A percentile compares a stretch with the other conserved stretches of the same genome.
Evolutionary conservation across 345 rosid species (phyloP).

Genomic region (Geranium rotundifolium): DNA sequence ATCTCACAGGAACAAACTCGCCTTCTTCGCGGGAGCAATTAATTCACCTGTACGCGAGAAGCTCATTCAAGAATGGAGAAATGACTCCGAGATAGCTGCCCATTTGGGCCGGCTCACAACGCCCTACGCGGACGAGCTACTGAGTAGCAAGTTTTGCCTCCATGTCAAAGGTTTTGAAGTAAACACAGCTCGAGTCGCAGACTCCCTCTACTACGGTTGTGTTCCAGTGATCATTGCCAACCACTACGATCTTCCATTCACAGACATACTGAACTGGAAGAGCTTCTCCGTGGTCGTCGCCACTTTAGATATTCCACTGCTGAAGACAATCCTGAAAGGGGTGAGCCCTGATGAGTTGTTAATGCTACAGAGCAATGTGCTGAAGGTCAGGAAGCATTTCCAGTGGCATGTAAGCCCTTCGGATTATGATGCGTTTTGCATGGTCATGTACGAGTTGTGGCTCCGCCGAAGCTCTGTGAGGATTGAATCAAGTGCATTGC

Average conservation of each 20-base stretch:
- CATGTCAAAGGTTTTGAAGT: slow-evolving; percentile 64
- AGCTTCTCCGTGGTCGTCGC: slow-evolving; percentile 36
- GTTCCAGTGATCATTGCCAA: slow-evolving; percentile 46
- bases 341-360: slow-evolving; percentile 16
- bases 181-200: slow-evolving; percentile 49
- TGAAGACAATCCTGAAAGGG: slow-evolving; percentile 32
- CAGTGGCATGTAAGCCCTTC: slow-evolving; percentile 34
- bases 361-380: slow-evolving; percentile 21
- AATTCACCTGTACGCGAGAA: slow-evolving; percentile 47
- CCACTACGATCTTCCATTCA: slow-evolving; percentile 46
- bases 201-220: slow-evolving; percentile 39
- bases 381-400: slow-evolving; percentile 44
- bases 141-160: slow-evolving; percentile 49
- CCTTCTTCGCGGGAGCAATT: slow-evolving; percentile 44
- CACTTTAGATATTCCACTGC: slow-evolving; percentile 39
- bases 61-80: slow-evolving; percentile 37
- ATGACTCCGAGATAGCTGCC: slow-evolving; percentile 40
- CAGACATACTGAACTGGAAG: slow-evolving; percentile 43
- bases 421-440: slow-evolving; percentile 40
- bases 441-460: slow-evolving; percentile 52
- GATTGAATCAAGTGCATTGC: slow-evolving; percentile 6
- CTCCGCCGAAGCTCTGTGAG: slow-evolving; percentile 30
- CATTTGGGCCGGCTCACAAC: slow-evolving; percentile 40
- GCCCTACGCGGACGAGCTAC: slow-evolving; percentile 40
- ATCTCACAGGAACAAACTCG: slow-evolving; percentile 41